Conservation (phyloP, 2,329 filamentous ascomycete genomes). For the Bretziella fagacearum region DNA sequence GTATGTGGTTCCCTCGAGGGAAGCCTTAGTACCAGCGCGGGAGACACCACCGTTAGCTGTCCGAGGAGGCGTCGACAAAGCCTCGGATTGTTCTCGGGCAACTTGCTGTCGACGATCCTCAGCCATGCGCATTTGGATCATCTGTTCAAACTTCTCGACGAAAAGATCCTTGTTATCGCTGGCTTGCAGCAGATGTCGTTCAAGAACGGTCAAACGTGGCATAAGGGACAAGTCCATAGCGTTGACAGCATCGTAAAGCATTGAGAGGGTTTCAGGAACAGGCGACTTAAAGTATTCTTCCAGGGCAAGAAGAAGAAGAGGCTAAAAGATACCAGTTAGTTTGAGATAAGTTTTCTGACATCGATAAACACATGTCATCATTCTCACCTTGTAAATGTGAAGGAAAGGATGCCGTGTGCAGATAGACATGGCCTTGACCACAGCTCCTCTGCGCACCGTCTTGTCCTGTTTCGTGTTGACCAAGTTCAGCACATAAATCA, state of each 20-base stretch:
- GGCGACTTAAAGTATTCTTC: slow-evolving; percentile 96
- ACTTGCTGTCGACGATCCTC: slow-evolving; percentile 38
- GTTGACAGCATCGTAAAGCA: slow-evolving; percentile 85
- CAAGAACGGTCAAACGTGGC: slow-evolving; percentile 67
- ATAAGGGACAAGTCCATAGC: slow-evolving; percentile 92
- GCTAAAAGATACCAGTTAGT: slow-evolving; percentile 30
- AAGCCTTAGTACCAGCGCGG: slow-evolving; percentile 44
- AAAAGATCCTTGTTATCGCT: slow-evolving; percentile 94
- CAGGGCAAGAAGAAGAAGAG: slow-evolving; percentile 71
- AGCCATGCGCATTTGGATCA: slow-evolving; percentile 67
- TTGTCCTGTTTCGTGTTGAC: slow-evolving; percentile 98
- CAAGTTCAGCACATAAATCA: slow-evolving; percentile 93
- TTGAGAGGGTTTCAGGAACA: slow-evolving; percentile 68
- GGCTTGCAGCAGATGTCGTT: slow-evolving; percentile 70
- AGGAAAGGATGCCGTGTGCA: slow-evolving; percentile 94
- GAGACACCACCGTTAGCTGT: slow-evolving; percentile 20
- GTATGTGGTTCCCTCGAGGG: slow-evolving; percentile 49
- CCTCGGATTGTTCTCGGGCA: slow-evolving; percentile 21
- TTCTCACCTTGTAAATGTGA: slow-evolving; percentile 85
- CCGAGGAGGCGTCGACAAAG: slow-evolving; percentile 29
- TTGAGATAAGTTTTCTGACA: background rate
- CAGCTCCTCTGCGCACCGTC: slow-evolving; percentile 75
- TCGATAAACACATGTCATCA: background rate
- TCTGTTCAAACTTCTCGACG: slow-evolving; percentile 90
- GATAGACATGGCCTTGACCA: slow-evolving; percentile 97